Evolutionary conservation across 352 stramenopile genomes (phyloP).

Genomic region (Globisporangium paddicum): DNA sequence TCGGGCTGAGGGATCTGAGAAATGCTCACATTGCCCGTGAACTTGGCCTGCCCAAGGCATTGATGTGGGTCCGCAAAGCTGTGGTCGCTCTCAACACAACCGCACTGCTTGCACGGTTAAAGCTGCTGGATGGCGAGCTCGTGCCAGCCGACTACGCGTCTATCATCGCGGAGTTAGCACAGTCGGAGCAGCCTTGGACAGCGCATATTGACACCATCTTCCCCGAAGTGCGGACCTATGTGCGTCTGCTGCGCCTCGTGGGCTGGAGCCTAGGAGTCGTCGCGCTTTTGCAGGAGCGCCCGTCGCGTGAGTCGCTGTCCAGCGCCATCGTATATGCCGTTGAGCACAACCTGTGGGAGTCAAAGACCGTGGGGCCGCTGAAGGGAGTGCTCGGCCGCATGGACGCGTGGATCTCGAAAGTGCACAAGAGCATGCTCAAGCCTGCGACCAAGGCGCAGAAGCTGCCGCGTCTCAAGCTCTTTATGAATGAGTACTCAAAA

Average conservation of each 20-base stretch:
- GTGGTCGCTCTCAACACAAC: constrained; percentile 53
- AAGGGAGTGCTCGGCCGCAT: constrained; percentile 68
- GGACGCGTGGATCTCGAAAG: constrained; percentile 76
- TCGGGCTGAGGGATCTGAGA: constrained; percentile 52
- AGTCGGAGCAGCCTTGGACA: constrained; percentile 1
- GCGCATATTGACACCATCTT: constrained; percentile 60
- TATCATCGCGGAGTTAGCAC: constrained; percentile 27
- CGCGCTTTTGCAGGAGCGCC: constrained; percentile 69
- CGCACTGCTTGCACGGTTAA: constrained; percentile 25
- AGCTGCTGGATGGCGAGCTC: constrained; percentile 30
- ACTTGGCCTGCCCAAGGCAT: constrained; percentile 48
- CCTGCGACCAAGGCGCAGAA: constrained; percentile 51
- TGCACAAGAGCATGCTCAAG: constrained; percentile 77
- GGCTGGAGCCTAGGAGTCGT: constrained; percentile 75
- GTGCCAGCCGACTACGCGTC: constrained; percentile 43
- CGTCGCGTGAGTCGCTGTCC: constrained; percentile 55
- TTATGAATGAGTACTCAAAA: constrained; percentile 89
- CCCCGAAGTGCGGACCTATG: constrained; percentile 57
- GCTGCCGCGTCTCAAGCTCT: constrained; percentile 48
- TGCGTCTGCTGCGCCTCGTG: constrained; percentile 57
- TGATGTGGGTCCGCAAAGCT: constrained; percentile 48
- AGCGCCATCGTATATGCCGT: constrained; percentile 58
- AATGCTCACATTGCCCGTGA: constrained; percentile 62
- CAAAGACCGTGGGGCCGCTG: constrained; percentile 55
- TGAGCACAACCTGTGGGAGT: constrained; percentile 61